phyloP scores from a whole-genome alignment of 1,139 yeast species.

The Saccharomyces hybrid region DNA sequence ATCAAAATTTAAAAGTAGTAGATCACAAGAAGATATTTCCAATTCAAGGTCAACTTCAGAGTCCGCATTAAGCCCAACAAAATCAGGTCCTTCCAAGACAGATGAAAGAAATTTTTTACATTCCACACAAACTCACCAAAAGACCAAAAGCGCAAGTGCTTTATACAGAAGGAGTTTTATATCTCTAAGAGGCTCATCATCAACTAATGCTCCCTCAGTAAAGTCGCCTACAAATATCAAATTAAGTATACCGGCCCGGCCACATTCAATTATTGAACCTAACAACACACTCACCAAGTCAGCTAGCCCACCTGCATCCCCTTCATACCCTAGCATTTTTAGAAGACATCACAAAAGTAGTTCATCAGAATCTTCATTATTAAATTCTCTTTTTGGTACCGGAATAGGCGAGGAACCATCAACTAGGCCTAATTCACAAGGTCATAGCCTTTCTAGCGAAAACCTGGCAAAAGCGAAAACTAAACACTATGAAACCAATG shows the following conservation, averaged over 20 bases:
- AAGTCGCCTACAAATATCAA: conserved; percentile 16
- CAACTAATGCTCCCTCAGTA: conserved; percentile 7
- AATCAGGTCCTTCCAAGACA: conserved; percentile 5
- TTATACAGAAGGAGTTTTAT: conserved; percentile 31
- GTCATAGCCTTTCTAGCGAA: conserved; percentile 14
- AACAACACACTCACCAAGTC: conserved; percentile 34
- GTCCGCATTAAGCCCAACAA: conserved; percentile 10
- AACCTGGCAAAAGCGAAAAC: conserved; percentile 9
- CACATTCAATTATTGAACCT: conserved; percentile 47
- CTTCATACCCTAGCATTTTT: conserved; percentile 40
- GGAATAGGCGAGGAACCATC: conserved; percentile 5
- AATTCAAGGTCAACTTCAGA: conserved; percentile 23
- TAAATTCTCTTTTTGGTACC: conserved; percentile 31
- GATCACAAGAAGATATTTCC: conserved; percentile 10
- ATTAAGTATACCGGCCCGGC: conserved; percentile 38
- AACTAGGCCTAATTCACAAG: conserved; percentile 6
- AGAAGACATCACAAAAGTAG: conserved; percentile 51
- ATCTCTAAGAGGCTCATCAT: conserved; percentile 25
- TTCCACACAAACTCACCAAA: conserved; percentile 19
- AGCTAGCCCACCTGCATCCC: conserved; percentile 35
- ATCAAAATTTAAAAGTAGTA: conserved; percentile 9
- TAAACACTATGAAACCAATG: conserved; percentile 5
- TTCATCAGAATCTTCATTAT: conserved; percentile 46
- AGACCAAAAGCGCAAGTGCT: conserved; percentile 28
- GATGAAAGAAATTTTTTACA: conserved; percentile 10